Evolutionary conservation across 805 yeast species (phyloP).

Genomic region (Saccharomycopsis selenospora): DNA sequence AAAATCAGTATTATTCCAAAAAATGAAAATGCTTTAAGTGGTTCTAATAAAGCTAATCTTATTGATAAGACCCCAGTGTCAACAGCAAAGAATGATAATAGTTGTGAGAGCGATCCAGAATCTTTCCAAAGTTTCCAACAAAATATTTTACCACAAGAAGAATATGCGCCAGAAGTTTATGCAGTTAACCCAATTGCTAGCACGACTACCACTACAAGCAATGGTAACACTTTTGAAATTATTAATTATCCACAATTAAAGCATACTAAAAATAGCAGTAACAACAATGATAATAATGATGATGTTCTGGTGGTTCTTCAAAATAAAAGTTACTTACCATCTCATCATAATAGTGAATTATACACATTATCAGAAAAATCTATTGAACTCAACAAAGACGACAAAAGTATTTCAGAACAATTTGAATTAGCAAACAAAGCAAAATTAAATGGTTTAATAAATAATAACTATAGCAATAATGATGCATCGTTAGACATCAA

Average conservation of each 20-base stretch:
- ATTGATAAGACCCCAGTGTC: no score
- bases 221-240: not conserved
- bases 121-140: no score
- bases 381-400: slow-evolving; percentile 8
- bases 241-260: no score
- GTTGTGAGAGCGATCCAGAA: no score
- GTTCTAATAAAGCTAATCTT: no score
- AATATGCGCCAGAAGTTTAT: no score
- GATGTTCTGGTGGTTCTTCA: not conserved
- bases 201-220: not conserved
- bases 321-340: not conserved
- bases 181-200: no score
- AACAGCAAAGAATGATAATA: no score
- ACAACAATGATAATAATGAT: not conserved
- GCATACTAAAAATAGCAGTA: no score
- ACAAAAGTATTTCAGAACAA: not conserved
- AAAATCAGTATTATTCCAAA: no score
- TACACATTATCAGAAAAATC: slow-evolving; percentile 18
- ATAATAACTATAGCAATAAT: not conserved
- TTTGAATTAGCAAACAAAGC: not conserved
- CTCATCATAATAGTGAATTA: slow-evolving; percentile 8
- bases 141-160: no score
- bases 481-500: not conserved
- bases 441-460: not conserved
- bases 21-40: no score